These are phyloP conservation scores for Chlorella sp. DNA, from an alignment of 139 green algal genomes.

Conservation along the genomic window DNA sequence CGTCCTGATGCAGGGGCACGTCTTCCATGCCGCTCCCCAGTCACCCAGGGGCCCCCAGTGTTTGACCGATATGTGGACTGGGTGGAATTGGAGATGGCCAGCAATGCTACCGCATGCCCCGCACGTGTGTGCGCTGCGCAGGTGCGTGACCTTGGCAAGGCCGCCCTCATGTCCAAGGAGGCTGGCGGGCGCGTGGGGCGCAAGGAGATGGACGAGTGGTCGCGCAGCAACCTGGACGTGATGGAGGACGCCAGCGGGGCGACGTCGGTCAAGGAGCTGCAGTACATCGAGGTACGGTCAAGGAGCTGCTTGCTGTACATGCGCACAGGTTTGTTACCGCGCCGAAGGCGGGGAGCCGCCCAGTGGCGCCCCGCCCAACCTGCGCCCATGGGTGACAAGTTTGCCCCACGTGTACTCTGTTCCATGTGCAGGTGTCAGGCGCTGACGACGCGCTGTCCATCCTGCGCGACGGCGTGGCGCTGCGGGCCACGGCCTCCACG, in stretches of 20 bases:
- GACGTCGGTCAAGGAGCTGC: conserved; percentile 42
- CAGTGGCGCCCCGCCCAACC: no score
- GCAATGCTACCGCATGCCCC: not conserved
- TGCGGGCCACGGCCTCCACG: conserved; percentile 17
- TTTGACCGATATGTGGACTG: no score
- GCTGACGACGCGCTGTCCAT: not conserved
- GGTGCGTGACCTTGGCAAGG: conserved; percentile 18
- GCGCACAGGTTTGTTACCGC: no score
- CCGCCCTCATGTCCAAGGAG: not conserved
- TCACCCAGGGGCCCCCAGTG: no score
- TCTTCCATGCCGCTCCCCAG: no score
- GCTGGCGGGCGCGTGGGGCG: not conserved
- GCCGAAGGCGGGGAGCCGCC: no score
- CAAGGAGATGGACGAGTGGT: conserved; percentile 14
- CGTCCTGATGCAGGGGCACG: no score
- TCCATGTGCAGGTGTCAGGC: not conserved
- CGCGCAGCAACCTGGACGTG: conserved; percentile 31
- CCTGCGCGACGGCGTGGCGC: not conserved
- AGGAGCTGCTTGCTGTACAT: no score
- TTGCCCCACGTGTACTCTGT: no score
- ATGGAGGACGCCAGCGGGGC: conserved; percentile 30
- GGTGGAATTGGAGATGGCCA: not conserved
- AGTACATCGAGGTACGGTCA: conserved; percentile 33
- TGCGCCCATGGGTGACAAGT: no score
- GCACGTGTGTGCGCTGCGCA: not conserved